These are phyloP conservation scores for Sicyos baderoa DNA, from an alignment of 306 rosid genomes.

Conservation along the genomic window DNA sequence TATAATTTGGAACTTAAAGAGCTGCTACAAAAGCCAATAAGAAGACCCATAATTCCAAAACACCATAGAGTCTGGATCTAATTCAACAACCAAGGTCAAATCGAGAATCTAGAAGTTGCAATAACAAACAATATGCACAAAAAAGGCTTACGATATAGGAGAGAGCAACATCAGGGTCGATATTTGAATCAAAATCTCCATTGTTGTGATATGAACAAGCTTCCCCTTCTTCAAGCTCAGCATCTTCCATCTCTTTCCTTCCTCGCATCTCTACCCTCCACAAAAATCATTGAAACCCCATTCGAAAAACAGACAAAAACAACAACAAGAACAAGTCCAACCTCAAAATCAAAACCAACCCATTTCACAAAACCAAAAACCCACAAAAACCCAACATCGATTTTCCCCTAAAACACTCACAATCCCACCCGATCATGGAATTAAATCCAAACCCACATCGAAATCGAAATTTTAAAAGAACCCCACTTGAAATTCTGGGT, in stretches of 20 bases:
- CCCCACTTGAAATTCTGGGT: conserved; percentile 17
- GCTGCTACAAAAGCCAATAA: conserved; percentile 14
- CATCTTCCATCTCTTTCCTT: conserved; percentile 75
- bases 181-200: conserved; percentile 50
- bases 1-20: background rate
- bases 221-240: conserved; percentile 98
- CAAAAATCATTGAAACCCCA: conserved; percentile 52
- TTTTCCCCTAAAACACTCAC: conserved; percentile 24
- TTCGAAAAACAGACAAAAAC: conserved; percentile 1
- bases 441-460: conserved; percentile 19
- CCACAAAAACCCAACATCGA: conserved; percentile 23
- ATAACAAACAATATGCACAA: conserved; percentile 8
- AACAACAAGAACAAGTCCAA: background rate
- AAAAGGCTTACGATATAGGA: conserved; percentile 75
- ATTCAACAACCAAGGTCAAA: conserved; percentile 27
- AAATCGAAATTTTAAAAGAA: conserved; percentile 22
- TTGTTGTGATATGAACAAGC: conserved; percentile 68
- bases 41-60: conserved; percentile 19
- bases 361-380: conserved; percentile 31
- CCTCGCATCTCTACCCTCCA: conserved; percentile 71
- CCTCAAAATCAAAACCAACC: conserved; percentile 39
- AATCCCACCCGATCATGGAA: conserved; percentile 43
- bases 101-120: conserved; percentile 12
- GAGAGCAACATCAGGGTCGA: conserved; percentile 77
- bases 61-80: conserved; percentile 34